A percentile compares a stretch with the other conserved stretches of the same genome.
Evolutionary conservation across 176 grass and related monocot genomes (phyloP).

Genomic region (Poa annua): DNA sequence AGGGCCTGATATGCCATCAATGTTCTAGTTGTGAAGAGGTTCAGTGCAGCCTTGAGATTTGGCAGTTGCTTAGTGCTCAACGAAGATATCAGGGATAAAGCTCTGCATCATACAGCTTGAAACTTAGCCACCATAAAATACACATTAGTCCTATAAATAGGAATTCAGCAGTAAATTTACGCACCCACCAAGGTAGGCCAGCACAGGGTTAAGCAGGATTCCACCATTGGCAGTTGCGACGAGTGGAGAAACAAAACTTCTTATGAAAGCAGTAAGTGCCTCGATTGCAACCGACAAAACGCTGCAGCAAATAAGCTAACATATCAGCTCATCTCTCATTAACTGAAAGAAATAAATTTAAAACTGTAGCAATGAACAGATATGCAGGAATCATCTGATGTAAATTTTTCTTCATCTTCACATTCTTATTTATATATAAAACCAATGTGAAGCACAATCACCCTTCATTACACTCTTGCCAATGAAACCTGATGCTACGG

Average conservation of each 20-base stretch:
- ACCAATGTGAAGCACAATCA: slow-evolving; percentile 4
- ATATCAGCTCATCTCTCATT: slow-evolving; percentile 23
- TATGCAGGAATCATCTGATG: background rate
- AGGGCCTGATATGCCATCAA: slow-evolving; percentile 88
- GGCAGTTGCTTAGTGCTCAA: slow-evolving; percentile 74
- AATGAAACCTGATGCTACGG: background rate
- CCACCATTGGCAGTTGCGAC: slow-evolving; percentile 61
- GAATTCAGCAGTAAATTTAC: slow-evolving; percentile 42
- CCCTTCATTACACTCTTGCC: background rate
- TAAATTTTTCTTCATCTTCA: slow-evolving; percentile 18
- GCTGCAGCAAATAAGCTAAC: slow-evolving; percentile 52
- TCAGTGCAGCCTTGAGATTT: slow-evolving; percentile 70
- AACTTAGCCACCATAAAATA: slow-evolving; percentile 43
- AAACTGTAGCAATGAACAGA: background rate
- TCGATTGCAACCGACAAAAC: slow-evolving; percentile 94
- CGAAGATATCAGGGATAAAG: slow-evolving; percentile 78
- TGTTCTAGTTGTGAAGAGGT: slow-evolving; percentile 83
- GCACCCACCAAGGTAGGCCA: slow-evolving; percentile 91
- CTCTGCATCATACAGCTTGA: slow-evolving; percentile 56
- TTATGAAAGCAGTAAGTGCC: slow-evolving; percentile 94
- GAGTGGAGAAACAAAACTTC: slow-evolving; percentile 77
- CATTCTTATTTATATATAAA: background rate
- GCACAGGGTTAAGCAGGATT: slow-evolving; percentile 91
- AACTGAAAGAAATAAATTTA: background rate
- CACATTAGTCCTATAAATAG: slow-evolving; percentile 9